Evolutionary conservation across 139 green algal species (phyloP).

Genomic region (Micractinium sp.): DNA sequence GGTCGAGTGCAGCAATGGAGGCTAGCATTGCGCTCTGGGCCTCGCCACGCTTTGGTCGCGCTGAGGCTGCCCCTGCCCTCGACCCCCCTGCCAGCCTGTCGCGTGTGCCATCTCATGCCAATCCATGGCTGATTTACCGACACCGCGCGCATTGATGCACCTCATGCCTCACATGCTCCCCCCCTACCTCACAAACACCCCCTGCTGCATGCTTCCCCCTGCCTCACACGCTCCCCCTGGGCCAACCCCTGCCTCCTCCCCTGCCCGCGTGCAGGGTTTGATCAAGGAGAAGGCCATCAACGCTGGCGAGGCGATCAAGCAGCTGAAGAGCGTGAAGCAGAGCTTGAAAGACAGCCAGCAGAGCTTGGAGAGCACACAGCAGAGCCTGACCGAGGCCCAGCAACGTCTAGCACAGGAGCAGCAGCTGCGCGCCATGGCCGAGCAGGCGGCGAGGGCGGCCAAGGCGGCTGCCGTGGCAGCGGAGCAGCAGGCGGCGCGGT

Average conservation of each 20-base stretch:
- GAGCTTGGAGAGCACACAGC: background rate
- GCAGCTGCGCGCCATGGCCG: background rate
- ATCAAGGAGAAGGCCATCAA: constrained; percentile 42
- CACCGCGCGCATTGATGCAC: too few relatives aligned
- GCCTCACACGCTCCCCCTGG: too few relatives aligned
- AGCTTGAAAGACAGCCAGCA: background rate
- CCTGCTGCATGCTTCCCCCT: too few relatives aligned
- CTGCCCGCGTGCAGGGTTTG: constrained; percentile 9
- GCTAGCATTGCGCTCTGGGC: too few relatives aligned
- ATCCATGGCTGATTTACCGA: too few relatives aligned
- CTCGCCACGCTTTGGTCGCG: background rate
- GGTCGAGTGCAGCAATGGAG: too few relatives aligned
- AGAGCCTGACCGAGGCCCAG: background rate
- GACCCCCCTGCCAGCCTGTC: too few relatives aligned
- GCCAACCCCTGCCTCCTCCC: background rate
- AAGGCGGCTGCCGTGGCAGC: background rate
- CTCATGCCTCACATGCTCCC: too few relatives aligned
- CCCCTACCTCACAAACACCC: too few relatives aligned
- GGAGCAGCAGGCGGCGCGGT: background rate
- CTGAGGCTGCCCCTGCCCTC: background rate
- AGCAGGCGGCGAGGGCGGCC: background rate
- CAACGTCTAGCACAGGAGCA: background rate
- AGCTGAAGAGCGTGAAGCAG: constrained; percentile 4
- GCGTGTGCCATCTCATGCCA: too few relatives aligned
- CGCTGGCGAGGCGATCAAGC: constrained; percentile 17